Percentiles rank a stretch among this genome's conserved stretches.
Evolutionary conservation across 768 basidiomycete genomes (phyloP).

Genomic region (Galerina sulciceps): DNA sequence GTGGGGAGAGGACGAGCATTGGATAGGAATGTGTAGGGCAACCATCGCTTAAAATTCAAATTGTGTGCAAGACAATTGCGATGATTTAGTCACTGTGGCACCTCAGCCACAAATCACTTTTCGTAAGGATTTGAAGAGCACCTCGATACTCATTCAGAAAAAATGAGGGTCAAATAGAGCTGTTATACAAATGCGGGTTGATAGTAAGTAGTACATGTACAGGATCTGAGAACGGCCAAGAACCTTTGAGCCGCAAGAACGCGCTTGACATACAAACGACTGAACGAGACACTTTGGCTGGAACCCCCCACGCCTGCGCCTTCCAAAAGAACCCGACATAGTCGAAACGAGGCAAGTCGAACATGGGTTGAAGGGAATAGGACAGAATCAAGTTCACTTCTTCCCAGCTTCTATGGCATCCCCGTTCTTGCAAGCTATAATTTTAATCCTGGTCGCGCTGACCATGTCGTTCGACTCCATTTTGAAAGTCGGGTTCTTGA

Average conservation of each 20-base stretch:
- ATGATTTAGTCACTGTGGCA: no score
- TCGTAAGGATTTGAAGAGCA: no score
- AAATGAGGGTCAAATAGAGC: background rate
- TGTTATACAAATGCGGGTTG: background rate
- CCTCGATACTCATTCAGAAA: no score
- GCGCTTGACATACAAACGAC: no score
- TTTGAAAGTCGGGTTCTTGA: constrained; percentile 91
- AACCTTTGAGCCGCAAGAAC: background rate
- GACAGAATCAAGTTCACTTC: constrained; percentile 47
- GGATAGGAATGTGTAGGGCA: no score
- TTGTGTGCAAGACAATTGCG: no score
- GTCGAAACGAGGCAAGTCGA: background rate
- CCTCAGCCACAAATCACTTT: no score
- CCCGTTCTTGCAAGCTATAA: constrained; percentile 97
- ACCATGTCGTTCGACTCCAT: constrained; percentile 91
- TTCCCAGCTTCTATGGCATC: constrained; percentile 85
- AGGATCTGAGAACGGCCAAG: background rate
- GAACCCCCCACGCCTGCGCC: no score
- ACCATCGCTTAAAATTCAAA: no score
- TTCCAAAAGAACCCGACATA: background rate
- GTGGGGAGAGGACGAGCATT: no score
- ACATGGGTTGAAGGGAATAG: background rate
- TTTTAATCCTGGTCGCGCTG: constrained; percentile 83
- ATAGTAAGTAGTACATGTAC: background rate
- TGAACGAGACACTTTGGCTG: no score